Conservation (phyloP, 2,329 filamentous ascomycete genomes). For the Endocalyx cinctus region DNA sequence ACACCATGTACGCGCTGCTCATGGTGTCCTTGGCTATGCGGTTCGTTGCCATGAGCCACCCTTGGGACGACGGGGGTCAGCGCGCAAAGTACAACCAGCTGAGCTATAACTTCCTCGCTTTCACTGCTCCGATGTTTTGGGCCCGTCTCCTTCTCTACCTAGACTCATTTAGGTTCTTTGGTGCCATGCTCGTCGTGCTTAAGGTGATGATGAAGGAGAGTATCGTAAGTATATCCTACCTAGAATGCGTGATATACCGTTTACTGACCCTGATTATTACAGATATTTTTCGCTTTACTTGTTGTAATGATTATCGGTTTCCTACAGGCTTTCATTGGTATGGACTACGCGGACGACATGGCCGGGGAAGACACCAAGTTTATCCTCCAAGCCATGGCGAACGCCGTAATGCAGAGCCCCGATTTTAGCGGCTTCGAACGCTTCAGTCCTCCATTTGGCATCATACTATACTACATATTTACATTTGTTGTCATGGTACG, state of each 20-base stretch:
- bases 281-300: slow-evolving; percentile 92
- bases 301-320: slow-evolving; percentile 81
- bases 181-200: slow-evolving; percentile 94
- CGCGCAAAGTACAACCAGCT: slow-evolving; percentile 68
- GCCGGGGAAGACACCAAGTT: slow-evolving; percentile 64
- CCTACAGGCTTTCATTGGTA: slow-evolving; percentile 87
- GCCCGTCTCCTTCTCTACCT: slow-evolving; percentile 86
- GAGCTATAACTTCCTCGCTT: slow-evolving; percentile 91
- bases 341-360: slow-evolving; percentile 77
- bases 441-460: slow-evolving; percentile 88
- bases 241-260: too few relatives aligned
- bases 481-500: slow-evolving; percentile 93
- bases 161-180: slow-evolving; percentile 92
- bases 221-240: too few relatives aligned
- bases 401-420: slow-evolving; percentile 85
- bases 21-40: slow-evolving; percentile 74
- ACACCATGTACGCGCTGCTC: slow-evolving; percentile 73
- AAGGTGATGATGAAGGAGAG: slow-evolving; percentile 95
- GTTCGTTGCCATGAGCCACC: slow-evolving; percentile 69
- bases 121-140: slow-evolving; percentile 96
- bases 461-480: slow-evolving; percentile 96
- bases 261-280: too few relatives aligned
- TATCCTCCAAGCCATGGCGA: slow-evolving; percentile 78
- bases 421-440: slow-evolving; percentile 86
- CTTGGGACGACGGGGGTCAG: slow-evolving; percentile 39